Percentiles rank a stretch among this genome's conserved stretches.
Conservation (phyloP, 306 rosid genomes). For the Prunus campanulata region DNA sequence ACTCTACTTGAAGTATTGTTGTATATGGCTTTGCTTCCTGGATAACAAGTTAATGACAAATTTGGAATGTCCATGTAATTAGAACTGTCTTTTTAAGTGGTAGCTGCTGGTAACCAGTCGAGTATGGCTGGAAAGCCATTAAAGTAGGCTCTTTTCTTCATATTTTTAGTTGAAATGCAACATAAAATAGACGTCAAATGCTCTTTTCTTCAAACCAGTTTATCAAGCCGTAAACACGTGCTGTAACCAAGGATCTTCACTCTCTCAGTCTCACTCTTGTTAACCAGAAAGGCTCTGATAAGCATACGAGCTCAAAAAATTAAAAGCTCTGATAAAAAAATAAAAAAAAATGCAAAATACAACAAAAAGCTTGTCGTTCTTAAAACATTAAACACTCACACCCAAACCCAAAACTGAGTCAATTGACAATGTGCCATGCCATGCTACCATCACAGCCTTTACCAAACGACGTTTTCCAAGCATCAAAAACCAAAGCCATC, state of each 20-base stretch:
- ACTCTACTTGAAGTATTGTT: not conserved
- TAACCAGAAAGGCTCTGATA: too few species aligned
- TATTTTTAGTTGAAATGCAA: not conserved
- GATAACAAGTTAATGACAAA: not conserved
- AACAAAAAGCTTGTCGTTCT: not conserved
- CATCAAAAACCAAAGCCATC: constrained; percentile 29
- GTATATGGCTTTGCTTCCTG: not conserved
- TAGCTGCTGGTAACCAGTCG: not conserved
- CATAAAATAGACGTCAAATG: too few species aligned
- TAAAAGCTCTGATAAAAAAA: too few species aligned
- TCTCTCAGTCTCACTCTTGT: too few species aligned
- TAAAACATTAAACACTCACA: not conserved
- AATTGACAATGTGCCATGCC: not conserved
- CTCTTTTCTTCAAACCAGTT: too few species aligned
- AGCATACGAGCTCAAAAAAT: too few species aligned
- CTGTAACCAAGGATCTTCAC: too few species aligned
- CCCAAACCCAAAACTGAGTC: not conserved
- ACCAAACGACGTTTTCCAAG: not conserved
- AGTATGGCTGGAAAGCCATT: not conserved
- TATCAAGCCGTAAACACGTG: too few species aligned
- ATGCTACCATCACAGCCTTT: not conserved
- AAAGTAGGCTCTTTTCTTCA: not conserved
- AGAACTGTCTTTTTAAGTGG: not conserved
- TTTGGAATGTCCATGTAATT: not conserved
- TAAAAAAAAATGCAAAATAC: too few species aligned